Base-by-base conservation (phyloP, 2,329 filamentous ascomycete genomes). In the Phialocephala subalpina region DNA sequence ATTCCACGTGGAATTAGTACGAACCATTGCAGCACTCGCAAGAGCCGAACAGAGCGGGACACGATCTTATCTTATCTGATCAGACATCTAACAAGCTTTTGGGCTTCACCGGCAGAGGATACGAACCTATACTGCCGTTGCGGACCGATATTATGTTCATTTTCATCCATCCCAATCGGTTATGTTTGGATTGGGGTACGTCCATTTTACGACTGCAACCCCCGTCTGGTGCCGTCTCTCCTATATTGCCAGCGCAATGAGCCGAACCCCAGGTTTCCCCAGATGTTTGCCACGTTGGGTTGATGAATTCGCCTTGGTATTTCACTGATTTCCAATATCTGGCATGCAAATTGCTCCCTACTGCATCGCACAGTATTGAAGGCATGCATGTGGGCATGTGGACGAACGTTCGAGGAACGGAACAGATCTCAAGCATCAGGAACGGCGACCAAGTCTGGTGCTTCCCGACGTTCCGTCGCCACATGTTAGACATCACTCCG, bases 21-120 rank as follows among this genome's bases (percentile, higher is more conserved):
- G 20, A 49, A 22, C n/a, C 9, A 11, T 22, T n/a, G 20, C 45
- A n/a, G 7, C 45, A 49, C n/a, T 11, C 20, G 1, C n/a, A 18
- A 18, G 12, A 49, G 45, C n/a, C 7, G 49, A 53, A 6, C 49
- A 3, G 3, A 5, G 49, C 11, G 12, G 49, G 27, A 20, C n/a
- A 49, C 49, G 49, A 53, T 33, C 49, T 53, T 53, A 25, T 53
- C 14, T 53, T 53, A 53, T 53, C 49, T 53, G 25, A 53, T 53
- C 25, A 16, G 27, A 53, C 8, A 18, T 53, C n/a, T 53, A 12
- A 22, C n/a, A 22, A 27, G 22, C 22, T 53, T 25, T 53, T n/a
- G 22, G 6, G 11, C 49, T 53, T 7, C 49, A 14, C 11, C 49
- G 14, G 22, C 49, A 53, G 22, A 53, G 27, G 11, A 8, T 18